phyloP scores from a whole-genome alignment of 2,329 filamentous ascomycete species.

The Cladosporium sp. region DNA sequence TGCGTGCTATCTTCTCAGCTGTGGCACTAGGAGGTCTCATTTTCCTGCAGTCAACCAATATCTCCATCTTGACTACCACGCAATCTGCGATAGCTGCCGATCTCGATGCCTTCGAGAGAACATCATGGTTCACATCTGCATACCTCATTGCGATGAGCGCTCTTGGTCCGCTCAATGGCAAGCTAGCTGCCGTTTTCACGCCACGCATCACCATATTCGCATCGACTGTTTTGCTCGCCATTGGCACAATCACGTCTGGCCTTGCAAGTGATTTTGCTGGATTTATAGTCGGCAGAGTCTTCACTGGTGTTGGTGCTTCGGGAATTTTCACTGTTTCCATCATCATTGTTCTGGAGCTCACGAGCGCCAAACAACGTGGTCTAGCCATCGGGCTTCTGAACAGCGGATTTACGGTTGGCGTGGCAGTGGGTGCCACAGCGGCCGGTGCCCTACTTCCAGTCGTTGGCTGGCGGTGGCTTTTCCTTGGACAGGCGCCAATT shows the following conservation, averaged over 20 bases:
- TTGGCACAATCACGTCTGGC: conserved; percentile 63
- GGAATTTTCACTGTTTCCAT: conserved; percentile 70
- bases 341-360: conserved; percentile 72
- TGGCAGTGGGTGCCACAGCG: conserved; percentile 67
- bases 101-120: conserved; percentile 66
- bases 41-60: conserved; percentile 56
- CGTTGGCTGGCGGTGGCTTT: conserved; percentile 71
- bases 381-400: conserved; percentile 72
- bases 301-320: conserved; percentile 66
- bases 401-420: conserved; percentile 65
- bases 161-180: conserved; percentile 65
- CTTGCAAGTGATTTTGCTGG: conserved; percentile 53
- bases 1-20: conserved; percentile 2
- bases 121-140: conserved; percentile 76
- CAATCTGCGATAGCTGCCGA: conserved; percentile 74
- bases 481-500: conserved; percentile 67
- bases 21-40: conserved; percentile 29
- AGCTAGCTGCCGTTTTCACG: conserved; percentile 70
- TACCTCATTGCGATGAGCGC: conserved; percentile 63
- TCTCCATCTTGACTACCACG: conserved; percentile 76
- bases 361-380: conserved; percentile 63
- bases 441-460: conserved; percentile 60
- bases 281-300: conserved; percentile 65
- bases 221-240: conserved; percentile 55
- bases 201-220: conserved; percentile 62